These are phyloP conservation scores for Aureobasidium leucospermi DNA, from an alignment of 2,329 filamentous ascomycete species.

Conservation along the genomic window DNA sequence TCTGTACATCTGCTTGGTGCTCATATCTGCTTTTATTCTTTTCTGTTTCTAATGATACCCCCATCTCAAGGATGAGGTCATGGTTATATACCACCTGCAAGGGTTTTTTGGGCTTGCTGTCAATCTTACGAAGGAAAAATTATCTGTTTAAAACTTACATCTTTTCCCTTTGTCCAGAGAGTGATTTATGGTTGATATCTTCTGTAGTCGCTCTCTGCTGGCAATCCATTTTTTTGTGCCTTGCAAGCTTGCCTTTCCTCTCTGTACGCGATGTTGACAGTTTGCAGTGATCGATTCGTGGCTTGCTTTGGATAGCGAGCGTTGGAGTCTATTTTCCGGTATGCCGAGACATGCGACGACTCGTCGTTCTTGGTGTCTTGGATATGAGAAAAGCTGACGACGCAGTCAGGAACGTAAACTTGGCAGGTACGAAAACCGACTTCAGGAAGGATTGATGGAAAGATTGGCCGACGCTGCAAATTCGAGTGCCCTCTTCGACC, in stretches of 20 bases:
- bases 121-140: neutral
- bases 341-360: no score
- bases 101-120: constrained; percentile 14
- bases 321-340: no score
- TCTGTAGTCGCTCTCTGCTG: neutral
- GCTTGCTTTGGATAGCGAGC: no score
- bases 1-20: neutral
- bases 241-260: neutral
- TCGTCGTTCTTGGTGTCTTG: no score
- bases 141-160: neutral
- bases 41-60: constrained; percentile 8
- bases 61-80: neutral
- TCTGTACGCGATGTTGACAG: neutral
- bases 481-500: no score
- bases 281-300: neutral
- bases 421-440: no score
- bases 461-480: no score
- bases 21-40: neutral
- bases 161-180: neutral
- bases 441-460: no score
- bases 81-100: constrained; percentile 2
- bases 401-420: no score
- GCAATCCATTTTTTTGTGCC: constrained; percentile 8
- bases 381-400: no score
- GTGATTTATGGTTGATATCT: neutral